Conservation (phyloP, 2,329 filamentous ascomycete species). For the Sphaerulina musiva region DNA sequence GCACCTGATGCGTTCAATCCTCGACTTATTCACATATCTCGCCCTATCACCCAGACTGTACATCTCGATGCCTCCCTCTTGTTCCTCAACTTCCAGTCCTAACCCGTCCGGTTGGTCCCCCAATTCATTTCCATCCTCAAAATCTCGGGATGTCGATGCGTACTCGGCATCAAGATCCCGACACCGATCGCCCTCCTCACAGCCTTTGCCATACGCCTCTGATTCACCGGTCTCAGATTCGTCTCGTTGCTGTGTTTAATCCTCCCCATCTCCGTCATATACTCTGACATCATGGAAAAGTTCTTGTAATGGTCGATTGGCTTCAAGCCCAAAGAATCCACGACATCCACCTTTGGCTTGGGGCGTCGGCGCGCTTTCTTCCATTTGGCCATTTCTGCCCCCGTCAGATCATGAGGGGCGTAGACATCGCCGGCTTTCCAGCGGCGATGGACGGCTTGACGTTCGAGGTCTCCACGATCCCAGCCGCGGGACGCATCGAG, state of each 20-base stretch:
- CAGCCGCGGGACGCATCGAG: conserved; percentile 26
- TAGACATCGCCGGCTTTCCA: conserved; percentile 82
- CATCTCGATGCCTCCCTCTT: no score
- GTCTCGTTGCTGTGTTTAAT: conserved; percentile 73
- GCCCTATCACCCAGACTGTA: no score
- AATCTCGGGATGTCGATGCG: conserved; percentile 82
- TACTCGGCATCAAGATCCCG: conserved; percentile 76
- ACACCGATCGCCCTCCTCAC: conserved; percentile 82
- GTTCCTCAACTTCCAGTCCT: neutral
- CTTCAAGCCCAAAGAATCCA: conserved; percentile 73
- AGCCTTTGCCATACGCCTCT: conserved; percentile 87
- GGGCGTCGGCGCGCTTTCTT: conserved; percentile 50
- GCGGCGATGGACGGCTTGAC: conserved; percentile 56
- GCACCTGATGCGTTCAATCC: no score
- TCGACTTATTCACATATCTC: no score
- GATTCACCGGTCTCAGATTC: conserved; percentile 78
- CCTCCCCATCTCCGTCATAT: conserved; percentile 73
- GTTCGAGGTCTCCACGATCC: conserved; percentile 47
- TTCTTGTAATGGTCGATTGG: conserved; percentile 91
- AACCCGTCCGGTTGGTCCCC: neutral
- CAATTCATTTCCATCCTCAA: conserved; percentile 36
- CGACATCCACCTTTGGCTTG: conserved; percentile 53
- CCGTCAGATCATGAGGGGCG: conserved; percentile 77
- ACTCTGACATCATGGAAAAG: conserved; percentile 85
- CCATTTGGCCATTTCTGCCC: conserved; percentile 76